Evolutionary conservation across 2,329 filamentous ascomycete species (phyloP).

Genomic region (Penicillium sp.): DNA sequence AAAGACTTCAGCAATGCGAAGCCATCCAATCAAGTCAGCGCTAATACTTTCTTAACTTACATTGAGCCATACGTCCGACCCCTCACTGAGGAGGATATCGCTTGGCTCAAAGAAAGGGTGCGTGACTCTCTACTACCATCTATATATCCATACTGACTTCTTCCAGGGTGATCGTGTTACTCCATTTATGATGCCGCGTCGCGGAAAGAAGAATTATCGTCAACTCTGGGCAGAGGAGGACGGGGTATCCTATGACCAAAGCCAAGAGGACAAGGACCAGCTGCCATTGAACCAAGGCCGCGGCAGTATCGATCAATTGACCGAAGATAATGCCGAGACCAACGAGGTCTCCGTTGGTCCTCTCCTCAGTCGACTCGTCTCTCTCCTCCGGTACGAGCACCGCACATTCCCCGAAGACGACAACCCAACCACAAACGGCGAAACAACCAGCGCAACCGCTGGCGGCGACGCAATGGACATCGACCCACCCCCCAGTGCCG

Average conservation of each 20-base stretch:
- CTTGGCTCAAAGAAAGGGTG: slow-evolving; percentile 81
- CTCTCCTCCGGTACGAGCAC: slow-evolving; percentile 76
- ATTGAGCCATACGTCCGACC: slow-evolving; percentile 88
- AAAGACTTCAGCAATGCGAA: slow-evolving; percentile 95
- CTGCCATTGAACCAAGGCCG: slow-evolving; percentile 79
- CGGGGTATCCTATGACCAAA: slow-evolving; percentile 70
- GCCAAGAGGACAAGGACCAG: slow-evolving; percentile 63
- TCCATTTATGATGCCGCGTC: slow-evolving; percentile 83
- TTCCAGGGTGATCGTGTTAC: slow-evolving; percentile 71
- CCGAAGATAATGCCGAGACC: slow-evolving; percentile 82
- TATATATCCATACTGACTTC: slow-evolving; percentile 9
- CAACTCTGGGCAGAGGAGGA: slow-evolving; percentile 96
- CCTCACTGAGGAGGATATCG: slow-evolving; percentile 89
- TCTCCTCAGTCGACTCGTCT: slow-evolving; percentile 77
- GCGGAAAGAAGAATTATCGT: slow-evolving; percentile 81
- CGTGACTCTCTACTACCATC: slow-evolving; percentile 19
- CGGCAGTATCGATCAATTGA: slow-evolving; percentile 82
- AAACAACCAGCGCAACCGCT: slow-evolving; percentile 33
- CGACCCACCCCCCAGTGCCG: slow-evolving; percentile 52
- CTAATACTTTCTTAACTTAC: slow-evolving; percentile 88
- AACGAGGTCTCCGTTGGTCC: slow-evolving; percentile 89
- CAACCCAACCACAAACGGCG: slow-evolving; percentile 51
- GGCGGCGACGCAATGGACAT: slow-evolving; percentile 54
- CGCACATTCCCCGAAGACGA: slow-evolving; percentile 56
- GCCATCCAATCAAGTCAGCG: slow-evolving; percentile 89